Conservation (phyloP, 768 basidiomycete species). For the Sporobolomyces pararoseus region DNA sequence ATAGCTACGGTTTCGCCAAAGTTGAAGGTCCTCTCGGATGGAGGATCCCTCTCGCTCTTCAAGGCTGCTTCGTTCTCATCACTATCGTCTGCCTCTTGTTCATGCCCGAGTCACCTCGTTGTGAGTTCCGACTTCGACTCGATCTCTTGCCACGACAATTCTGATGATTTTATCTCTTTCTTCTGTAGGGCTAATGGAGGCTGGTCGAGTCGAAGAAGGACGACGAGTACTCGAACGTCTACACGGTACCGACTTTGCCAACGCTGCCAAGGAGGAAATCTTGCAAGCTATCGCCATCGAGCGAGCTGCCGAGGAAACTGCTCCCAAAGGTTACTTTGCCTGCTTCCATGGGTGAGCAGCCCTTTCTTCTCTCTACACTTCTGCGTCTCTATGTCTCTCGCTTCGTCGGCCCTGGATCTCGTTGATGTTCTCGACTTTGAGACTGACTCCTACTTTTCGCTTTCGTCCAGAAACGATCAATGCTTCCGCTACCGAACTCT, state of each 20-base stretch:
- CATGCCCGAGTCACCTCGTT: constrained; percentile 44
- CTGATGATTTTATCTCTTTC: too few relatives aligned
- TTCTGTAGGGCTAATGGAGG: constrained; percentile 35
- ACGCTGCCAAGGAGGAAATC: constrained; percentile 41
- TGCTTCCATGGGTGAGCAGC: constrained; percentile 33
- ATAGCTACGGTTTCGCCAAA: constrained; percentile 29
- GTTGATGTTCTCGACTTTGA: background rate
- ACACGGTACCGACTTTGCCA: constrained; percentile 39
- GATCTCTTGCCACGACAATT: too few relatives aligned
- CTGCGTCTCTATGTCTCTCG: too few relatives aligned
- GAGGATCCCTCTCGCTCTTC: constrained; percentile 42
- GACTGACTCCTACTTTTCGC: background rate
- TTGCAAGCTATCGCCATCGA: constrained; percentile 42
- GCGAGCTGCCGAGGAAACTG: constrained; percentile 21
- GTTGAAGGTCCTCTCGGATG: constrained; percentile 28
- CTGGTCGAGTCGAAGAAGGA: constrained; percentile 38
- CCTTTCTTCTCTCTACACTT: background rate
- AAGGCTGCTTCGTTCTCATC: constrained; percentile 38
- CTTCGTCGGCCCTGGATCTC: background rate
- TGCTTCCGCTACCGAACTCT: constrained; percentile 45
- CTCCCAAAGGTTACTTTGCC: constrained; percentile 10
- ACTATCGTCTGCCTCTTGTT: constrained; percentile 42
- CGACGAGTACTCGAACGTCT: constrained; percentile 37
- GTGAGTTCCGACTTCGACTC: constrained; percentile 2
- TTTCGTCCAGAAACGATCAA: constrained; percentile 31